Evolutionary conservation across 768 basidiomycete species (phyloP).

Genomic region (Mycena galericulata): DNA sequence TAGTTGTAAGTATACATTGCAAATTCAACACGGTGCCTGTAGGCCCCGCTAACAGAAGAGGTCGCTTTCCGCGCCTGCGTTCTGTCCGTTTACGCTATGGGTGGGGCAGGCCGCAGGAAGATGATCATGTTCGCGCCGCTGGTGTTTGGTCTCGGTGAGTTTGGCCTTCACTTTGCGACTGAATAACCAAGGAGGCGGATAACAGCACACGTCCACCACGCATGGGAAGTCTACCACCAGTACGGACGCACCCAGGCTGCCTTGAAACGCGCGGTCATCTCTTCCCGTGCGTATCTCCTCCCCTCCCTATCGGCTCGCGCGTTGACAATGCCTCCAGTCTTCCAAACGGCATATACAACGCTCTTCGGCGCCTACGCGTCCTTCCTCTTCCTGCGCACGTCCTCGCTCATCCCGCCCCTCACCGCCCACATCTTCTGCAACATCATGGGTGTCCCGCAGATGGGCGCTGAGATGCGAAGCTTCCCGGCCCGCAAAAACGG

Average conservation of each 20-base stretch:
- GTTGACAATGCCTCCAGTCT: slow-evolving; percentile 67
- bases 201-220: slow-evolving; percentile 96
- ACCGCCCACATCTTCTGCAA: slow-evolving; percentile 94
- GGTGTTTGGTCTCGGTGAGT: slow-evolving; percentile 88
- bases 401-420: slow-evolving; percentile 83
- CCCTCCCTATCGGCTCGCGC: too few species aligned
- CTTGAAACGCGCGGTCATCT: slow-evolving; percentile 68
- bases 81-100: slow-evolving; percentile 77
- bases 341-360: slow-evolving; percentile 93
- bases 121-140: slow-evolving; percentile 88
- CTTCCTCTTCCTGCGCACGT: slow-evolving; percentile 88
- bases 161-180: background rate
- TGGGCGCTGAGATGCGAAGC: slow-evolving; percentile 63
- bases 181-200: too few species aligned
- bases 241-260: slow-evolving; percentile 78
- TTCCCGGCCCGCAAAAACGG: slow-evolving; percentile 65
- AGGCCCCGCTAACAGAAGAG: slow-evolving; percentile 96
- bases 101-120: slow-evolving; percentile 61
- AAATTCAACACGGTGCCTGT: slow-evolving; percentile 1
- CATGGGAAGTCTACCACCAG: slow-evolving; percentile 84
- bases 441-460: slow-evolving; percentile 89
- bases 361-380: slow-evolving; percentile 91
- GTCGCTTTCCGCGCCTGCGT: slow-evolving; percentile 91
- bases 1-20: slow-evolving; percentile 3
- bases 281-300: slow-evolving; percentile 68